Conservation (phyloP, 164 flowering plant genomes). For the Cinnamomum micranthum region DNA sequence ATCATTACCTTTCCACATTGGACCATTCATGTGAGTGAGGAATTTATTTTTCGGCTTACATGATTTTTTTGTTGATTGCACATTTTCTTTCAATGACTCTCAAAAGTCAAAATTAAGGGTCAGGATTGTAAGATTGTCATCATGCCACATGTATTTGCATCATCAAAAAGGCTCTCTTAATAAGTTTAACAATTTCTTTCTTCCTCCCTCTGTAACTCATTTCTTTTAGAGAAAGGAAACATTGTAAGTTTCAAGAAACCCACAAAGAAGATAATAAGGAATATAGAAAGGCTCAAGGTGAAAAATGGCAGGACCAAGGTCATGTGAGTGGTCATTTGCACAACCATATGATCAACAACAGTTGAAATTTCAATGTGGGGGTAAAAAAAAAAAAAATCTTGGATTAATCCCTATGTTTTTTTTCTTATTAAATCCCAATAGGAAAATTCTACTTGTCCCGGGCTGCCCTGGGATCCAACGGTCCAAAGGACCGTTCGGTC, state of each 20-base stretch:
- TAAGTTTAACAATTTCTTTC: not conserved
- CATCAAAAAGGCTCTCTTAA: not conserved
- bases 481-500: no score
- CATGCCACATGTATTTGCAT: not conserved
- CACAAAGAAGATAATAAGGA: not conserved
- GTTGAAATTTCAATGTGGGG: not conserved
- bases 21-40: no score
- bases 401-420: slow-evolving; percentile 1
- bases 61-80: no score
- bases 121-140: not conserved
- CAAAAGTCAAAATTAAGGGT: no score
- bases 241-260: not conserved
- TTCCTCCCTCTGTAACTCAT: not conserved
- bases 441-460: no score
- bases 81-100: no score
- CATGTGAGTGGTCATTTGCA: not conserved
- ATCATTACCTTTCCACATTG: no score
- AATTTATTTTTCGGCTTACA: no score
- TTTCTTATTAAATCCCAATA: not conserved
- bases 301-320: not conserved
- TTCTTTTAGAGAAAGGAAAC: not conserved
- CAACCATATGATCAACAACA: not conserved
- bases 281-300: not conserved
- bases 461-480: no score
- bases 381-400: not conserved